phyloP scores from a whole-genome alignment of 371 early-diverging fungal genomes.

The Mucor irregularis region DNA sequence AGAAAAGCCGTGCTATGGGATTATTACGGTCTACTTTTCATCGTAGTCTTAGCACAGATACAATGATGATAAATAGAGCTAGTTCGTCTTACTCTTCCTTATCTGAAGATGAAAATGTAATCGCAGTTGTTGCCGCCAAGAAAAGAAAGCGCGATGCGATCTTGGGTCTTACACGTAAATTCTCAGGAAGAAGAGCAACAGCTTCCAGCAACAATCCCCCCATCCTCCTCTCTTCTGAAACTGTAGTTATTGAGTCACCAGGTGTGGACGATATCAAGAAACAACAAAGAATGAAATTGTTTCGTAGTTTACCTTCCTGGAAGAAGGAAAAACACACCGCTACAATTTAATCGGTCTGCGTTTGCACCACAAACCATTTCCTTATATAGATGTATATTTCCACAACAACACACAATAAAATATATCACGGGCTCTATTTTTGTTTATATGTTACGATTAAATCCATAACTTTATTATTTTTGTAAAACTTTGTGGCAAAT shows the following conservation, averaged over 20 bases:
- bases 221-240: background rate
- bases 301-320: conserved; percentile 13
- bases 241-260: background rate
- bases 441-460: no score
- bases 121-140: background rate
- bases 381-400: no score
- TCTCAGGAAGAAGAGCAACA: conserved; percentile 9
- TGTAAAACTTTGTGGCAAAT: no score
- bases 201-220: background rate
- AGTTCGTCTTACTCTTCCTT: background rate
- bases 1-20: conserved; percentile 1
- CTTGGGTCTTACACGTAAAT: conserved; percentile 14
- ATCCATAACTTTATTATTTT: no score
- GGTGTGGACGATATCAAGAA: background rate
- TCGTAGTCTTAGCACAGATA: background rate
- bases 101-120: conserved; percentile 1
- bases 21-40: conserved; percentile 13
- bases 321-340: no score
- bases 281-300: conserved; percentile 1
- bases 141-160: conserved; percentile 15
- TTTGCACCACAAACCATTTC: no score
- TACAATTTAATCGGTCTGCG: no score
- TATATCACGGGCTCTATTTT: no score
- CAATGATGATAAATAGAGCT: background rate
- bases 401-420: no score